Evolutionary conservation across 2,329 filamentous ascomycete genomes (phyloP), one percentile per base, ranked within the genome.

Genomic region (Ophiosphaerella herpotricha): DNA sequence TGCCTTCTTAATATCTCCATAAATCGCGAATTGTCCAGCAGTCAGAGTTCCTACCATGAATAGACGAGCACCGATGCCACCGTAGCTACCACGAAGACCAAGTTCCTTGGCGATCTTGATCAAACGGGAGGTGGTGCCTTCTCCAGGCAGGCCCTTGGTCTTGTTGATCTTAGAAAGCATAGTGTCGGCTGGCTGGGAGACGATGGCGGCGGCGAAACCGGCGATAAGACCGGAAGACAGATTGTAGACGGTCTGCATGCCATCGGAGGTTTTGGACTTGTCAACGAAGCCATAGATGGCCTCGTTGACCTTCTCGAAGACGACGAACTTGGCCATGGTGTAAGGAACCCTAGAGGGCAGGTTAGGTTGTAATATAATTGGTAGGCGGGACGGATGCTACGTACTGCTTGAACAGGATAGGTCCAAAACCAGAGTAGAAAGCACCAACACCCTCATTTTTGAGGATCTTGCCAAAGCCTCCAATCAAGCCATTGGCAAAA

Each of bases 121-220:
- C 71, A 95, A 79, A 77, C 90, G 87, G 75, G 80, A 83, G 73
- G 84, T 84, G 68, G 89, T 94, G 71, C 90, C 85, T 82, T 95
- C 89, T 82, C 90, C 90, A 62, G 90, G 90, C 54, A 85, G 81
- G 78, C 89, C 90, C 82, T 90, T 86, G 79, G 88, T 90, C 88
- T 94, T 94, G 88, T 95, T 95, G 83, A 95, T 94, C 85, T 93
- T 94, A 80, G 85, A 89, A 60, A 95, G 86, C 90, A 95, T 95
- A 73, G 90, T 95, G 77, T 95, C 90, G 75, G 90, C 90, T 66
- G 90, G 90, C 81, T 95, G 90, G 58, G 90, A 95, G 74, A 95
- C 84, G 67, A 93, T 75, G 73, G 90, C 90, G 67, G 90, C 90
- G 68, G 90, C 90, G 80, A 95, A 91, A 82, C 91, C 84, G 47